Evolutionary conservation across 176 grass and related monocot genomes (phyloP).

Genomic region (Oryza brachyantha): DNA sequence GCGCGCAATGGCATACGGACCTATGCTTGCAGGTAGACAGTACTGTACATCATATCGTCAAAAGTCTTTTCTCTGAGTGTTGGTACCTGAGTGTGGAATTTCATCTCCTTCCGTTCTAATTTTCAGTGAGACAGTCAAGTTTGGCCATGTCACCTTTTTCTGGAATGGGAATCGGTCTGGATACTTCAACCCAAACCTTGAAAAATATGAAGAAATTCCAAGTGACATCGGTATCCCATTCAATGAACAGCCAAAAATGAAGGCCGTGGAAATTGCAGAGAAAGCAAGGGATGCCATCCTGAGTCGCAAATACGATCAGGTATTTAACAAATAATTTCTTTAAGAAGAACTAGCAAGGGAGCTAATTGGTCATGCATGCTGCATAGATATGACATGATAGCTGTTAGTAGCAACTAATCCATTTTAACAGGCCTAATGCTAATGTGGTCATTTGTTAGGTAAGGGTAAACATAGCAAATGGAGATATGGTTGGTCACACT

Average conservation of each 20-base stretch:
- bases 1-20: conserved; percentile 62
- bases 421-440: neutral
- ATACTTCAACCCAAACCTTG: conserved; percentile 65
- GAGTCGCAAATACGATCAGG: conserved; percentile 79
- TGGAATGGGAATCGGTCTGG: conserved; percentile 99
- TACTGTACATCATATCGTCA: neutral
- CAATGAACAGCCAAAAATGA: conserved; percentile 82
- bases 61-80: neutral
- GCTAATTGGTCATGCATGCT: neutral
- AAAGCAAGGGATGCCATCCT: conserved; percentile 79
- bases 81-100: neutral
- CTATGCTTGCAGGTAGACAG: conserved; percentile 91
- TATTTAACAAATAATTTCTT: conserved; percentile 22
- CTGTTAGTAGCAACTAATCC: neutral
- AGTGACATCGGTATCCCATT: conserved; percentile 86
- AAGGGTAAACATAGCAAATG: conserved; percentile 80
- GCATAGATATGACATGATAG: neutral
- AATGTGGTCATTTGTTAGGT: conserved; percentile 40
- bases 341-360: neutral
- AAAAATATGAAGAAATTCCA: conserved; percentile 86
- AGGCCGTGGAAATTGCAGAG: conserved; percentile 83
- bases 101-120: neutral
- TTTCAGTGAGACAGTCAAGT: conserved; percentile 86
- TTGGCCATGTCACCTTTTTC: conserved; percentile 97
- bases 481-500: conserved; percentile 92